A percentile compares a stretch with the other conserved stretches of the same genome.
Conservation (phyloP, 495 filamentous ascomycete genomes). For the Trichoderma virens region DNA sequence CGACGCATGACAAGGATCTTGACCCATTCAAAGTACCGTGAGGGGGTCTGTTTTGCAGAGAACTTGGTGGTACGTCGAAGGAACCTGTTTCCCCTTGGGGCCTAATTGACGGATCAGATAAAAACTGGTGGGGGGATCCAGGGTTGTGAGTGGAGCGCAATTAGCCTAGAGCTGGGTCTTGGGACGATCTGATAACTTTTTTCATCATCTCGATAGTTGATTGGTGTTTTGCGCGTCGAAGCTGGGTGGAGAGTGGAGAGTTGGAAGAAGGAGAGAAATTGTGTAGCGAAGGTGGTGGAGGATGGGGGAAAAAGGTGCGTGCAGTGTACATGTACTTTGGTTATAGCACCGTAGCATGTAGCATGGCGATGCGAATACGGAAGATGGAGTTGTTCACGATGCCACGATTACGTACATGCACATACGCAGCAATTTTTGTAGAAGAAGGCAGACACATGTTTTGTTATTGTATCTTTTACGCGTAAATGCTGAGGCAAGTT, state of each 20-base stretch:
- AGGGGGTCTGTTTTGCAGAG: not conserved
- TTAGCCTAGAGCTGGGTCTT: not conserved
- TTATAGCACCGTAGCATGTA: too few relatives aligned
- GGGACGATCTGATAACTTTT: conserved; percentile 7
- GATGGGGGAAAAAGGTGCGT: not conserved
- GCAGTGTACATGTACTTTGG: too few relatives aligned
- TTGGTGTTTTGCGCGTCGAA: not conserved
- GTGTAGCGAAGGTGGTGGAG: not conserved
- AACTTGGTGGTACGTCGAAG: not conserved
- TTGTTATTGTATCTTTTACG: too few relatives aligned
- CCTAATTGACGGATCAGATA: not conserved
- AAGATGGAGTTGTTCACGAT: not conserved
- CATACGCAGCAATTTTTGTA: too few relatives aligned
- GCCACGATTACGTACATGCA: too few relatives aligned
- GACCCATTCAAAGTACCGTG: not conserved
- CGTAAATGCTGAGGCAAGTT: too few relatives aligned
- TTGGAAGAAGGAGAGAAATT: not conserved
- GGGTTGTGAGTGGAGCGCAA: not conserved
- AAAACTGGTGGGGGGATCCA: not conserved
- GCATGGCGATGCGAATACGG: not conserved
- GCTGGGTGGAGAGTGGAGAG: not conserved
- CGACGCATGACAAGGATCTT: not conserved
- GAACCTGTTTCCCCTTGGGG: not conserved
- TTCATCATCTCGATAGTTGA: not conserved
- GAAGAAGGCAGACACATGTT: too few relatives aligned